Base-by-base conservation (phyloP, 306 rosid genomes). In the Inga leiocalycina region DNA sequence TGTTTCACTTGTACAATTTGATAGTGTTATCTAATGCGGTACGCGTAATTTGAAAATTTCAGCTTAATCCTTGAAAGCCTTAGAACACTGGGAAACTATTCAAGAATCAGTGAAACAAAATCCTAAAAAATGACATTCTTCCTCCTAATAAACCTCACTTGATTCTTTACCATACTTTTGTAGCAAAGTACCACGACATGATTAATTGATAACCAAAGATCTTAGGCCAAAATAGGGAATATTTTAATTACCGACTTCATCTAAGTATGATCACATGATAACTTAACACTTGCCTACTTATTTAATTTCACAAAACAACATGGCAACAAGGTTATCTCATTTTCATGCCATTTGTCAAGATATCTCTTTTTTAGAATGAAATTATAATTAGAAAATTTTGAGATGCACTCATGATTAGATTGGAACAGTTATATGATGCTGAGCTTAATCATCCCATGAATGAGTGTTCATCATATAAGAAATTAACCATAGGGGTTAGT, bases 271-370 rank as follows among this genome's bases (percentile, higher is more conserved):
- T 35, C 12, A 3, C 27, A 57, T 12, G 0, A 15, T 43, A 1
- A 62, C 68, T 62, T 15, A 34, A 66, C 44, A 69, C 73, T 41
- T 11, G 49, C 22, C 37, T 24, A 48, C 71, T 66, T 44, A 22
- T n/a, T 22, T 43, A 66, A 68, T 46, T 69, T 75, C 2, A 2
- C 2, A 79, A 77, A 71, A 43, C 43, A 72, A 27, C 57, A 76
- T 32, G 34, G 34, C 34, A 32, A 32, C 34, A 75, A 61, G 16
- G 1, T 13, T 79, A 27, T 81, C 56, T 85, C 45, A 84, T 27
- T 75, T 71, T 66, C 9, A 10, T 83, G 37, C 74, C 66, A 56
- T 79, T 82, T 76, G 80, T 67, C 76, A 52, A 15, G 57, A 15
- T 16, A 4, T 16, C 1, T 52, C 8, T 52, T 52, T 52, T 52